Evolutionary conservation across 176 grass and related monocot species (phyloP), one percentile per base, ranked within the genome.

Genomic region (Alopecurus myosuroides): DNA sequence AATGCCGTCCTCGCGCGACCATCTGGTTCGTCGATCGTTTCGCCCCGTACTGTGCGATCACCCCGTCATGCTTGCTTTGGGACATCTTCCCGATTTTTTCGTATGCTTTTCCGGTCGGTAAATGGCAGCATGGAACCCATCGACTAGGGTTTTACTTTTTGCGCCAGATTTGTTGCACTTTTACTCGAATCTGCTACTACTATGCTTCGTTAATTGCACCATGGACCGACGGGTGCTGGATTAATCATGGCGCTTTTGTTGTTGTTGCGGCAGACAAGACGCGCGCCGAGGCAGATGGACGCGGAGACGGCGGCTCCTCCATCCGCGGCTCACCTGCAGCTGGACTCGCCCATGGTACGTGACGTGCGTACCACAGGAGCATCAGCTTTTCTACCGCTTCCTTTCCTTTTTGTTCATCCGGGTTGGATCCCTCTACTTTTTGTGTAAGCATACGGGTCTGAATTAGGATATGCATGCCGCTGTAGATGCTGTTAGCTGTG

Each of bases 301-400:
- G 74, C 46, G 52, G 84, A 83, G 55, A 82, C n/a, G 79, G 88
- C 34, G 83, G 25, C 70, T 81, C 50, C 88, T 85, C 50, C 88
- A 25, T 53, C 48, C 63, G 61, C 20, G 63, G 63, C 79, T 55
- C 45, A 25, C 18, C 30, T 19, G 19, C 60, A n/a, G 51, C 77
- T 70, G 62, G 57, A 52, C 53, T 78, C 88, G 55, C 84, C 86
- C 86, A 77, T 76, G 84, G 84, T 90, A 90, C 53, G 83, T 89
- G 22, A 60, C 70, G 4, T 14, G 23, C 65, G 52, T 18, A 31
- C 64, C 25, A 26, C 6, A 14, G 30, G 45, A 50, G 9, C 31
- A 65, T 28, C 70, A 18, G 17, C 20, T 78, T 77, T 87, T 62
- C 57, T 29, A 19, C 18, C 63, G 61, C 37, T 76, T 40, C 48